Conservation (phyloP, 176 grass and related monocot species). For the Neostapfia colusana region DNA sequence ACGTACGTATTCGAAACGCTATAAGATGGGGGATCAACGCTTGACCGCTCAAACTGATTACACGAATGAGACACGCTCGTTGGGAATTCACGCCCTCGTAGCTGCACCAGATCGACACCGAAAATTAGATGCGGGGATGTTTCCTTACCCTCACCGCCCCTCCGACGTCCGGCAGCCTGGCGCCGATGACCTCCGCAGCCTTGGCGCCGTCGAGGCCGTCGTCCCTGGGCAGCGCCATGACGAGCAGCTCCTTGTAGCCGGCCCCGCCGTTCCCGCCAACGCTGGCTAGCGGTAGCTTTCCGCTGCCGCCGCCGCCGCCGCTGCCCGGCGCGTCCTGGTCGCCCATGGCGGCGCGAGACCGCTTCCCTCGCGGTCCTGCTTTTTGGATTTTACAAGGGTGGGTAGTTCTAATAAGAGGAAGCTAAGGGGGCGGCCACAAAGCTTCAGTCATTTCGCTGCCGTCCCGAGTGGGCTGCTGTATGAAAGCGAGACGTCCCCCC, state of each 20-base stretch:
- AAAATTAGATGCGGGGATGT: background rate
- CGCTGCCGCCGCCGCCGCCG: background rate
- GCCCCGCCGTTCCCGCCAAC: conserved; percentile 1
- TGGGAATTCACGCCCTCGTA: background rate
- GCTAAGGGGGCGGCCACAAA: background rate
- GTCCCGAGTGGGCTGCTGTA: background rate
- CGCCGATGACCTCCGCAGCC: conserved; percentile 33
- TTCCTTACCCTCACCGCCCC: conserved; percentile 38
- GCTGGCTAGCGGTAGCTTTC: conserved; percentile 40
- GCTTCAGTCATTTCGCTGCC: background rate
- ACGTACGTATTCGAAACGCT: background rate
- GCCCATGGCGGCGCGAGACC: conserved; percentile 41
- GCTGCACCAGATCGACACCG: background rate
- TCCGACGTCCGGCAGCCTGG: conserved; percentile 48
- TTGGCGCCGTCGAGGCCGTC: conserved; percentile 47
- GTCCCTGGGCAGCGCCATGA: conserved; percentile 49
- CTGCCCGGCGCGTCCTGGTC: conserved; percentile 18
- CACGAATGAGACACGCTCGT: background rate
- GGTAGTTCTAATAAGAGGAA: background rate
- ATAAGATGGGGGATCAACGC: background rate
- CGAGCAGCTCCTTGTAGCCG: conserved; percentile 52
- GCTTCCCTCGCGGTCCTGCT: conserved; percentile 28
- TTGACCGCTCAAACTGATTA: background rate
- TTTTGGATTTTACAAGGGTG: background rate
- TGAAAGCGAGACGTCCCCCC: no score